A percentile compares a stretch with the other conserved stretches of the same genome.
These are phyloP conservation scores for Penicillium manginii DNA, from an alignment of 495 filamentous ascomycete species.

Conservation along the genomic window DNA sequence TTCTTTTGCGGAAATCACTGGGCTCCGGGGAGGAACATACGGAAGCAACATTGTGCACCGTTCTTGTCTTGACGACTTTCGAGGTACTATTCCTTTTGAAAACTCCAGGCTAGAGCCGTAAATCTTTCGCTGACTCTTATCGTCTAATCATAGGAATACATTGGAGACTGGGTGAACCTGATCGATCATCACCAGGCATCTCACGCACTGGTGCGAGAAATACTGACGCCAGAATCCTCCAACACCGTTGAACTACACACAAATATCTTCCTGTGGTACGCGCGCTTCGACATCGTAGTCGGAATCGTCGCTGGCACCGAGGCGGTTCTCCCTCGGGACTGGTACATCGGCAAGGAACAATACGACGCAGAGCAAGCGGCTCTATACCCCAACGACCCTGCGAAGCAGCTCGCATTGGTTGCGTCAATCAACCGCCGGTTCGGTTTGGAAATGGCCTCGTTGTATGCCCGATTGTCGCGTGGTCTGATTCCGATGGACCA, in stretches of 20 bases:
- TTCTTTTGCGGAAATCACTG: constrained; percentile 71
- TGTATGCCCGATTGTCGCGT: constrained; percentile 69
- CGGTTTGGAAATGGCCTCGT: constrained; percentile 76
- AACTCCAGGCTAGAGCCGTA: not conserved
- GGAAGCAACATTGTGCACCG: constrained; percentile 80
- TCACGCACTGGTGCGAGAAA: constrained; percentile 72
- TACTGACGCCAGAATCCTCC: constrained; percentile 78
- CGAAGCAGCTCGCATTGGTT: constrained; percentile 66
- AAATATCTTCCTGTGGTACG: constrained; percentile 83
- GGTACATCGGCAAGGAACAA: constrained; percentile 70
- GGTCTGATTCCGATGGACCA: constrained; percentile 66
- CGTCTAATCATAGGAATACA: constrained; percentile 68
- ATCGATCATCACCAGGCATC: constrained; percentile 92
- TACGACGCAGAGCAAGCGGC: constrained; percentile 62
- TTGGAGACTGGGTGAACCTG: constrained; percentile 93
- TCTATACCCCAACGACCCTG: constrained; percentile 63
- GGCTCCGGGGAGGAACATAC: constrained; percentile 68
- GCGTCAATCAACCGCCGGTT: constrained; percentile 71
- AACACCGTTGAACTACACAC: constrained; percentile 69
- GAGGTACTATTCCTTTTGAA: constrained; percentile 69
- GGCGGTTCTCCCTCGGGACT: constrained; percentile 74
- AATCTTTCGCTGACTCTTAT: constrained; percentile 10
- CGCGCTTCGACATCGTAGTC: constrained; percentile 83
- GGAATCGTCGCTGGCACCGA: constrained; percentile 81
- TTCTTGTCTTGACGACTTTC: constrained; percentile 88